Percentiles rank a stretch among this genome's conserved stretches.
Evolutionary conservation across 2,329 filamentous ascomycete species (phyloP).

Genomic region (Ophiostoma pallidulum): DNA sequence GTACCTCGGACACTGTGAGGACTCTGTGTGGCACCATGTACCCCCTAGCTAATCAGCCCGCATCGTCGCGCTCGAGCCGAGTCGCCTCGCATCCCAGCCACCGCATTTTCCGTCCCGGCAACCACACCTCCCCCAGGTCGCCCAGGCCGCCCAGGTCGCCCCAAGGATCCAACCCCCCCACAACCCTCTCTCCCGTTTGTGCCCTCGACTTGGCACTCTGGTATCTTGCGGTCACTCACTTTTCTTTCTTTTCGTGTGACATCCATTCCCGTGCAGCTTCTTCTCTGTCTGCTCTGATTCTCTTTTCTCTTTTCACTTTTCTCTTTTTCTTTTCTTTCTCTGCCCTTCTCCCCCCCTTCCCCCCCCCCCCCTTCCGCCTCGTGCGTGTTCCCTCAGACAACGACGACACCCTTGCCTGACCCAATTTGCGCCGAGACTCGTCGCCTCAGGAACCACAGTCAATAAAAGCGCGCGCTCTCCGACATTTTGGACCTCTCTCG

Average conservation of each 20-base stretch:
- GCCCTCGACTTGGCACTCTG: too few species aligned
- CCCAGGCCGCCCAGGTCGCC: too few species aligned
- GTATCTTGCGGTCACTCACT: neutral
- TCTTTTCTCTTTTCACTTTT: neutral
- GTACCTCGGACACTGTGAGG: too few species aligned
- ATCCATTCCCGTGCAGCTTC: too few species aligned
- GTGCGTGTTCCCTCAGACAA: too few species aligned
- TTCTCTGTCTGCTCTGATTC: neutral
- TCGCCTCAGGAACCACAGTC: neutral
- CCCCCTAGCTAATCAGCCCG: slow-evolving; percentile 5
- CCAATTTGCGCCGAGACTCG: neutral
- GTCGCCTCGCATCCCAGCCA: slow-evolving; percentile 13
- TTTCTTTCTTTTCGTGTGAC: neutral
- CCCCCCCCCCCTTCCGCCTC: too few species aligned
- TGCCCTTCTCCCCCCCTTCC: too few species aligned
- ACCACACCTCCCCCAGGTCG: too few species aligned
- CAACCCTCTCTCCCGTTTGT: too few species aligned
- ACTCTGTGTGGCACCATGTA: neutral
- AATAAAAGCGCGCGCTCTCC: neutral
- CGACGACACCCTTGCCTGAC: neutral
- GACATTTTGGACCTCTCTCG: neutral
- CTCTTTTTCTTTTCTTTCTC: too few species aligned
- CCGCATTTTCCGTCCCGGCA: slow-evolving; percentile 8
- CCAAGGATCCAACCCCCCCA: too few species aligned
- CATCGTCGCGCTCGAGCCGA: slow-evolving; percentile 9